Base-by-base conservation (phyloP, 169 alveolate species). In the Besnoitia besnoiti region DNA sequence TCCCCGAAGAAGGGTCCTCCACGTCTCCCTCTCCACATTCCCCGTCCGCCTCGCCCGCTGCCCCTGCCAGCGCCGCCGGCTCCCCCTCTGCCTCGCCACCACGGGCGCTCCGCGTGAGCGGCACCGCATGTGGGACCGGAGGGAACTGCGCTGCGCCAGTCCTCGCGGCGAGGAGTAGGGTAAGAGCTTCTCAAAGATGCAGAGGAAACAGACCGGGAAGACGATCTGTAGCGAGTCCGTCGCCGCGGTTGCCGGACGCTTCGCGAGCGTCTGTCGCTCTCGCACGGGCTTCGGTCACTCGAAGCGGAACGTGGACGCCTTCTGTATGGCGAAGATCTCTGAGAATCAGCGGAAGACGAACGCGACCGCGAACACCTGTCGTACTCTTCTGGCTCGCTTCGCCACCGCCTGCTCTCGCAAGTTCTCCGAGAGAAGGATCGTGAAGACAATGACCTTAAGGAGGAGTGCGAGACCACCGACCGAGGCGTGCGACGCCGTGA, bases 81-180 rank as follows among this genome's bases (percentile, higher is more conserved):
- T 35, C 82, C 47, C 16, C 82, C 82, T 19, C 82, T 39, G 14
- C 82, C 46, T 10, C 82, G 82, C 87, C 87, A 77, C 87, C 87
- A 77, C 1, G 55, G 55, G 21, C 87, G 2, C 40, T 77, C 59
- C 19, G 44, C 87, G 59, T 77, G 87, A 39, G 40, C 5, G 49
- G 87, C 87, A 8, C 87, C 87, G 55, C 87, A 77, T 2, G 30
- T 35, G 0, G 87, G 87, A 10, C 87, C 67, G 24, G 30, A n/a
- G 24, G 27, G 67, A 55, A 55, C 12, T 55, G 4, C 67, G 33
- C 67, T 55, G 67, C 67, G 12, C 67, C 67, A 0, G n/a, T 55
- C 67, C 12, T 19, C 30, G 33, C 24, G 67, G 4, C 3, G 67
- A 55, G 67, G 12, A n/a, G 33, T 55, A 19, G 4, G 27, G 1